These are phyloP conservation scores for Lenwebbia sp. DNA, from an alignment of 345 rosid species.

Conservation along the genomic window DNA sequence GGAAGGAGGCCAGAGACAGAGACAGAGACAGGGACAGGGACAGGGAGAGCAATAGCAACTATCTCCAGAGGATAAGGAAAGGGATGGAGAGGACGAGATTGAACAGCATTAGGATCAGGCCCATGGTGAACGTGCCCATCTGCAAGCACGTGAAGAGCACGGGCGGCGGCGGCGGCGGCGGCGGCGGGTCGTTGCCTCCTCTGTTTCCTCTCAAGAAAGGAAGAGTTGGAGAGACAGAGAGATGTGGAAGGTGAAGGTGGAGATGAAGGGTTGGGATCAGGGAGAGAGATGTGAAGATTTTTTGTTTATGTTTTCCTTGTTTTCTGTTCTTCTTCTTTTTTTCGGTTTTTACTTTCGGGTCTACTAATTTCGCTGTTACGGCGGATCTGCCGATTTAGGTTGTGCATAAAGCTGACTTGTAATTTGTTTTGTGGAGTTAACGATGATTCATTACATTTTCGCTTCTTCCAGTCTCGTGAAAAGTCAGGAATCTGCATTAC, in stretches of 20 bases:
- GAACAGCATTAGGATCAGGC: constrained; percentile 10
- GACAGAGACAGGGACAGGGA: not conserved
- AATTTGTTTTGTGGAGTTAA: not conserved
- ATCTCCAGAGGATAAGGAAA: constrained; percentile 6
- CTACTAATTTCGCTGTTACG: not conserved
- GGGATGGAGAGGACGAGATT: constrained; percentile 15
- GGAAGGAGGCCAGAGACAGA: not conserved
- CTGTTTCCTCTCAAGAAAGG: constrained; percentile 9
- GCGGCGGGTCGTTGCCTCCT: constrained; percentile 2
- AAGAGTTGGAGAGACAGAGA: not conserved
- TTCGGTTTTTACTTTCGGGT: not conserved
- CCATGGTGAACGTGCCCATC: constrained; percentile 7
- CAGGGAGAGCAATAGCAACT: not conserved
- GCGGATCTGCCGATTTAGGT: not conserved
- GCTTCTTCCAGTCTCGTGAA: not conserved
- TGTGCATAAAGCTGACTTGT: not conserved
- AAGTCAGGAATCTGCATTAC: not conserved
- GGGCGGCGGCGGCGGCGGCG: not conserved
- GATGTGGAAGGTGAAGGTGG: not conserved
- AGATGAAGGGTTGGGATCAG: not conserved
- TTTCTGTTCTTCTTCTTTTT: not conserved
- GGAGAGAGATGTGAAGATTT: not conserved
- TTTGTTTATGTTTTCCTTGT: not conserved
- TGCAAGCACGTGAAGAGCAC: constrained; percentile 2
- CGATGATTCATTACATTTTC: not conserved